Conservation (phyloP, 129 eudicot genomes). For the Helianthus annuus region HanXRQr2.0-SUNRISE NC_035433.2:145865641-145866140, state of each 20-base stretch:
- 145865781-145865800: too few species aligned
- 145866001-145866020: constrained; percentile 20
- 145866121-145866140: constrained; percentile 17
- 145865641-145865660: too few species aligned
- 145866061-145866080: background rate
- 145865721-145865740: too few species aligned
- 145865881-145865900: too few species aligned
- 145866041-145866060: background rate
- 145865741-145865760: too few species aligned
- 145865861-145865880: background rate
- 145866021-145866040: constrained; percentile 5
- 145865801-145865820: too few species aligned
- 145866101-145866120: constrained; percentile 3
- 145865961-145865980: background rate
- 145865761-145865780: too few species aligned
- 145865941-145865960: background rate
- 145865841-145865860: background rate
- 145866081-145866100: constrained; percentile 15
- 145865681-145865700: too few species aligned
- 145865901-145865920: too few species aligned
- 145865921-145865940: background rate
- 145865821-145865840: too few species aligned
- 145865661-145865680: too few species aligned
- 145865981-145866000: background rate
- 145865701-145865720: too few species aligned